Conservation (phyloP, 1,284 basidiomycete species). For the Takashimella tepidaria region DNA sequence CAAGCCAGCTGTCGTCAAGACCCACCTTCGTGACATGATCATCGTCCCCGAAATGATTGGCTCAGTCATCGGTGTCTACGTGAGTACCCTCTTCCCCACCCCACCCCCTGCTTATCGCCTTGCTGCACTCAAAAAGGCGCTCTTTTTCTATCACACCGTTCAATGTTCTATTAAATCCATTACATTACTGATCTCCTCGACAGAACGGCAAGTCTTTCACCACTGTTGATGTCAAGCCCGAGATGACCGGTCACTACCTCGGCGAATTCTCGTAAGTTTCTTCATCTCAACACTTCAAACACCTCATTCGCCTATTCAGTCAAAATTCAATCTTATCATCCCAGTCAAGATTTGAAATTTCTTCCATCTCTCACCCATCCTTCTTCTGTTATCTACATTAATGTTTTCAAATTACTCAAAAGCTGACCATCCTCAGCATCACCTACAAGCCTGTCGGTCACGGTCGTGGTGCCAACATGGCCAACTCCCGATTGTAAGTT, state of each 20-base stretch:
- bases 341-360: too few relatives aligned
- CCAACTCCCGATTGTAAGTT: constrained; percentile 64
- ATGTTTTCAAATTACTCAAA: too few relatives aligned
- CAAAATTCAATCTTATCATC: too few relatives aligned
- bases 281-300: background rate
- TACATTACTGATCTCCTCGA: background rate
- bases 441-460: constrained; percentile 99
- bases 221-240: constrained; percentile 98
- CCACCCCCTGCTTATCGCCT: too few relatives aligned
- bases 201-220: constrained; percentile 72
- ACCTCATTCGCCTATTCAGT: background rate
- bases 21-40: constrained; percentile 99
- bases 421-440: constrained; percentile 56
- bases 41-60: constrained; percentile 99
- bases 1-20: constrained; percentile 98
- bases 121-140: too few relatives aligned
- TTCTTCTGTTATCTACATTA: constrained; percentile 27
- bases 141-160: background rate
- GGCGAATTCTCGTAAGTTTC: constrained; percentile 63
- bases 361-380: background rate
- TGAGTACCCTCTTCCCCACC: too few relatives aligned
- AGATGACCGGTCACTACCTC: constrained; percentile 99
- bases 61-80: constrained; percentile 90
- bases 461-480: constrained; percentile 81
- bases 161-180: background rate